Conservation (phyloP, 192 early-diverging fungal species). For the Funneliformis geosporum region DNA sequence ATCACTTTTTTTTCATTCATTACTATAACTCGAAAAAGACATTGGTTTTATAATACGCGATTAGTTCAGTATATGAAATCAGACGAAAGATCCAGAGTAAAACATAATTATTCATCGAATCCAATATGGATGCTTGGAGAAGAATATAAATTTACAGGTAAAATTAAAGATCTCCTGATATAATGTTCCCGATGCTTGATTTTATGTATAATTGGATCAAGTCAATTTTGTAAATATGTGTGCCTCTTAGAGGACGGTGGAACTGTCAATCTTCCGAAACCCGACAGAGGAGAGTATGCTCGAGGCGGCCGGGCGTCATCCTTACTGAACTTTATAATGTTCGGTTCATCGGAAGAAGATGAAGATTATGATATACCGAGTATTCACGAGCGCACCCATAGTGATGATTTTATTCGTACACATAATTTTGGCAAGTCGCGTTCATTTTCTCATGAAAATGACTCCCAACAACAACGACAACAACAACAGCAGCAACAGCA, state of each 20-base stretch:
- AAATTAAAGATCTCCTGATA: background rate
- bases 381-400: background rate
- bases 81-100: conserved; percentile 41
- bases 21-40: conserved; percentile 24
- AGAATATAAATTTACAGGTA: conserved; percentile 38
- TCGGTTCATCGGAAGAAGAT: conserved; percentile 28
- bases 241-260: conserved; percentile 23
- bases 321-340: conserved; percentile 25
- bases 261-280: conserved; percentile 12
- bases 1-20: background rate
- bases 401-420: background rate
- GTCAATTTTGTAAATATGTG: conserved; percentile 7
- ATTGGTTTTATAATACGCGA: conserved; percentile 48
- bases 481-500: too few species aligned
- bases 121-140: conserved; percentile 47
- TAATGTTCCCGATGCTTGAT: background rate
- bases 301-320: conserved; percentile 24
- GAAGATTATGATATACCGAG: conserved; percentile 13
- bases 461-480: background rate
- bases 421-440: conserved; percentile 4
- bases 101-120: conserved; percentile 36
- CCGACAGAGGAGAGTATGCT: conserved; percentile 12
- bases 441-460: background rate
- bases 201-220: background rate
- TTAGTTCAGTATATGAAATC: conserved; percentile 44